A percentile compares a stretch with the other conserved stretches of the same genome.
phyloP scores from a whole-genome alignment of 495 filamentous ascomycete genomes.

The Penicillium desertorum region DNA sequence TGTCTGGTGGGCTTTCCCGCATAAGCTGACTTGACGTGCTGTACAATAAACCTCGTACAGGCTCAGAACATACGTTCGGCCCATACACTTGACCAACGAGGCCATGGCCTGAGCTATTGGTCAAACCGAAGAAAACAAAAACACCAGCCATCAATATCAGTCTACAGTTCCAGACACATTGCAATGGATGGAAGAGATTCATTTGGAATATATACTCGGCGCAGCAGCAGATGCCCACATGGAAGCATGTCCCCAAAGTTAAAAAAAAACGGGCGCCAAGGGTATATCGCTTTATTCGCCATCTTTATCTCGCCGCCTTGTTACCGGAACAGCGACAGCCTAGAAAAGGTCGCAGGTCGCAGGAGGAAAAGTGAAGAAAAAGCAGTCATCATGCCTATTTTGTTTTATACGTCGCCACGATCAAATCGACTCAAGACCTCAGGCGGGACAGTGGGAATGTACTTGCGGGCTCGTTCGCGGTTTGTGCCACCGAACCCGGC shows the following conservation, averaged over 20 bases:
- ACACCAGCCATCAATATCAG: not conserved
- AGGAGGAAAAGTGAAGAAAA: not conserved
- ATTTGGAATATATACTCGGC: constrained; percentile 4
- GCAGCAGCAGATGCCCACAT: not conserved
- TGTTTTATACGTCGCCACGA: constrained; percentile 40
- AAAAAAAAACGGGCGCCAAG: not conserved
- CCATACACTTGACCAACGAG: not conserved
- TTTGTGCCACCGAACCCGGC: constrained; percentile 93
- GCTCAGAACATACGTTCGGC: not conserved
- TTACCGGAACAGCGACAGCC: too few species aligned
- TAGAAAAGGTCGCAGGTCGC: not conserved
- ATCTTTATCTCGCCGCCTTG: not conserved
- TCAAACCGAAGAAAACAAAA: not conserved
- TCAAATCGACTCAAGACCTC: constrained; percentile 93
- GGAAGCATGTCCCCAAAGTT: not conserved
- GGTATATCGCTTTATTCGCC: not conserved
- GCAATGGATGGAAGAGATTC: constrained; percentile 2
- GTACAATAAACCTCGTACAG: not conserved
- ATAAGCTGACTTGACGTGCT: not conserved
- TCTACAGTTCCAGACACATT: not conserved
- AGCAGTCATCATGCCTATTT: not conserved
- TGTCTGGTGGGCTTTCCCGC: not conserved
- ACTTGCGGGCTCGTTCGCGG: constrained; percentile 86
- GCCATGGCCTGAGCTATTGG: too few species aligned
- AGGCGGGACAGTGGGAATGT: constrained; percentile 91